phyloP scores from a whole-genome alignment of 2,329 filamentous ascomycete species.

The Knufia fluminis region DNA sequence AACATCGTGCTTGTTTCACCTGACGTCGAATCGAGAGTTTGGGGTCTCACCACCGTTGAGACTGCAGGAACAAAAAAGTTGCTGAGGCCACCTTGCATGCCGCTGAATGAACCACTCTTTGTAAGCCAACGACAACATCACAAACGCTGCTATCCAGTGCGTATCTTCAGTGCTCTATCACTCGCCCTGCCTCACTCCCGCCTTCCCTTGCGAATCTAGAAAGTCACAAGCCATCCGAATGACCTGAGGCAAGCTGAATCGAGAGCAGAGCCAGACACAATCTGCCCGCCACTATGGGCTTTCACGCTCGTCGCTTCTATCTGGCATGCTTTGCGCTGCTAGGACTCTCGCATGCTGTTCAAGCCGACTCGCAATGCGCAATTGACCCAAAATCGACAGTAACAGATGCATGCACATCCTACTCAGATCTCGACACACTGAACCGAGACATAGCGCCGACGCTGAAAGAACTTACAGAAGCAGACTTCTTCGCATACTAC shows the following conservation, averaged over 20 bases:
- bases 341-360: conserved; percentile 10
- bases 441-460: conserved; percentile 69
- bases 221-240: no score
- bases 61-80: not conserved
- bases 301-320: conserved; percentile 15
- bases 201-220: no score
- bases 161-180: no score
- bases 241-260: no score
- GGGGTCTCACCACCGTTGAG: not conserved
- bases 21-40: not conserved
- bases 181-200: no score
- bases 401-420: conserved; percentile 88
- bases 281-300: not conserved
- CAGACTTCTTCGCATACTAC: conserved; percentile 98
- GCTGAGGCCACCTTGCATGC: not conserved
- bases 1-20: not conserved
- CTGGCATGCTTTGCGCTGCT: conserved; percentile 18
- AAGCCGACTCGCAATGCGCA: conserved; percentile 19
- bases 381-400: conserved; percentile 84
- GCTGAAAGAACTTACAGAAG: conserved; percentile 71
- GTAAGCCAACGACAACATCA: not conserved
- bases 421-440: conserved; percentile 75
- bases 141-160: no score
- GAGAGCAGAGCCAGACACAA: not conserved
- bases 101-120: not conserved